Base-by-base conservation (phyloP, 768 basidiomycete species). In the Leucosporidium scottii region DNA sequence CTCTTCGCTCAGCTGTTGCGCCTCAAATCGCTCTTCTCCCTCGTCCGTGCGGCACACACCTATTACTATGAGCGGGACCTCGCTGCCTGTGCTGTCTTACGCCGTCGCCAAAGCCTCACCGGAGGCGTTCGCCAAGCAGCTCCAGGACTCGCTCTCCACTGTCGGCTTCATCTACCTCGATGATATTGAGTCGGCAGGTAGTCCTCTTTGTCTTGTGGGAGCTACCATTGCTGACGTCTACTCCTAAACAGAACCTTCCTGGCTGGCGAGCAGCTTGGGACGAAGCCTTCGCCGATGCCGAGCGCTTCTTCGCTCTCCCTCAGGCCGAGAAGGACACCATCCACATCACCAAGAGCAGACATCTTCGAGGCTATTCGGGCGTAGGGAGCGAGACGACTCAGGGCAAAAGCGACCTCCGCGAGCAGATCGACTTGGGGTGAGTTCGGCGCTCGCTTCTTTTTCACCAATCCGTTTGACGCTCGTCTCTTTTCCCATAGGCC, bases 351-450 rank as follows among this genome's bases (percentile, higher is more conserved):
- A 13, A 60, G 17, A 59, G 50, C n/a, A 39, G 63, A 17, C 64
- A 65, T 27, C 65, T 70, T 30, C 51, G 69, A 1, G 69, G 69
- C 1, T 70, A 62, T 56, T 48, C 51, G 17, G 69, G 44, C 31
- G 55, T 60, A n/a, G 48, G 44, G 34, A 59, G 50, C 0, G 69
- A 70, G 57, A 34, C 61, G 1, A 70, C 69, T 8, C 51, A 53
- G 17, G 65, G 61, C 7, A 28, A 39, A 47, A 53, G 51, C 9
- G 69, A 70, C 39, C 27, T 63, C 47, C 18, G 65, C 12, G 69
- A 70, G 27, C 69, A 70, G 62, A 66, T 70, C 44, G 69, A 70
- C 57, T 25, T 70, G 2, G 69, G 62, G 67, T 68, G 28, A 30
- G 67, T 55, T 8, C 18, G 39, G 39, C 39, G 39, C 39, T 34